These are phyloP conservation scores for Tylopilus vinaceipallidus DNA, from an alignment of 768 basidiomycete genomes.

Conservation along the genomic window DNA sequence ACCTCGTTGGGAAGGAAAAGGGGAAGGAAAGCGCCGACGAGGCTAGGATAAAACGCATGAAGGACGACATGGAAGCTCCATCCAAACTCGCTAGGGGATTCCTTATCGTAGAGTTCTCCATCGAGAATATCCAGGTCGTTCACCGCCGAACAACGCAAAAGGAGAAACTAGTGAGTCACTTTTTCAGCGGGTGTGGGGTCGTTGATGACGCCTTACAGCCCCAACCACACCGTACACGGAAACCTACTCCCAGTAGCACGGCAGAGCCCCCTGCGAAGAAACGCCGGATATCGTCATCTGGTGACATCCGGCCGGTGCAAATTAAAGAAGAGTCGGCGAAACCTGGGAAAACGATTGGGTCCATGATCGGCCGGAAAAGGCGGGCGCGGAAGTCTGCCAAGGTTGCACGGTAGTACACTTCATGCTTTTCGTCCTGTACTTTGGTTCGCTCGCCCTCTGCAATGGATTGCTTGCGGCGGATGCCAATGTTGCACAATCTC, in stretches of 20 bases:
- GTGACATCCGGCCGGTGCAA: constrained; percentile 24
- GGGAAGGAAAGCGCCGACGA: constrained; percentile 46
- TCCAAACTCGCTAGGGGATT: constrained; percentile 44
- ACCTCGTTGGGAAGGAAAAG: constrained; percentile 56
- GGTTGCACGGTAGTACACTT: constrained; percentile 14
- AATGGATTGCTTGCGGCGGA: background rate
- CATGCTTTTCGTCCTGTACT: background rate
- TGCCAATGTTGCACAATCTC: background rate
- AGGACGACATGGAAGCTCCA: constrained; percentile 45
- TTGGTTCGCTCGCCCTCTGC: background rate
- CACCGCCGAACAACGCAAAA: constrained; percentile 64
- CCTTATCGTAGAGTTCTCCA: constrained; percentile 92
- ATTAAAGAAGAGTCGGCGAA: constrained; percentile 21
- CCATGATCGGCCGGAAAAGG: constrained; percentile 79
- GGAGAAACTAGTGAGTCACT: constrained; percentile 29
- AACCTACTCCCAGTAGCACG: background rate
- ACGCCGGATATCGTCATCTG: constrained; percentile 32
- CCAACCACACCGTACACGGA: constrained; percentile 1
- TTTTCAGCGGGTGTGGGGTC: background rate
- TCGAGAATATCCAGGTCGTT: constrained; percentile 91
- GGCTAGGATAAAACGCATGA: constrained; percentile 54
- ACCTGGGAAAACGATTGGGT: constrained; percentile 51
- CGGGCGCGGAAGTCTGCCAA: constrained; percentile 54
- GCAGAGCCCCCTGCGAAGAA: constrained; percentile 43
- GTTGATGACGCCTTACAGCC: constrained; percentile 4